A percentile compares a stretch with the other conserved stretches of the same genome.
Evolutionary conservation across 805 yeast species (phyloP).

Genomic region (Wickerhamomyces sydowiorum): DNA sequence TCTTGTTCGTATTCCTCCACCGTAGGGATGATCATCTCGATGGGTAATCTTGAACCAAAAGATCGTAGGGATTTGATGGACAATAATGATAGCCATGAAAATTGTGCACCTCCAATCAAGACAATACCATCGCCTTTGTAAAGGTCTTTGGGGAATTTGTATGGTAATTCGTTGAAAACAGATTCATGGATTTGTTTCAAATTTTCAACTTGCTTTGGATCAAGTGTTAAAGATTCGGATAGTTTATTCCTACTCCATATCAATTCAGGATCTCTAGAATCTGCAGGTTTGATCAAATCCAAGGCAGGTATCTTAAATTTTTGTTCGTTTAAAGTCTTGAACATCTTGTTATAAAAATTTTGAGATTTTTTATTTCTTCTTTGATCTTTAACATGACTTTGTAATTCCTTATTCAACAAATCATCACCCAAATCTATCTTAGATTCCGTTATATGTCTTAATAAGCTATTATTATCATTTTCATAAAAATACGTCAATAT

Average conservation of each 20-base stretch:
- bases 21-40: conserved; percentile 66
- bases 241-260: background rate
- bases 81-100: conserved; percentile 47
- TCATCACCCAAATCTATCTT: background rate
- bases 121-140: conserved; percentile 43
- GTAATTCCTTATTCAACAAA: background rate
- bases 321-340: conserved; percentile 8
- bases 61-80: conserved; percentile 43
- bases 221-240: background rate
- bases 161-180: background rate
- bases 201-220: background rate
- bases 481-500: background rate
- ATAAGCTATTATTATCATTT: background rate
- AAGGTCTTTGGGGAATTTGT: background rate
- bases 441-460: background rate
- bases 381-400: background rate
- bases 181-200: background rate
- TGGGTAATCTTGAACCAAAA: conserved; percentile 52
- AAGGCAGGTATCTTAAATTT: conserved; percentile 7
- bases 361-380: conserved; percentile 5
- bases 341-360: conserved; percentile 10
- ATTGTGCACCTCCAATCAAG: conserved; percentile 54
- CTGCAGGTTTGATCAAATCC: background rate
- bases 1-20: conserved; percentile 63
- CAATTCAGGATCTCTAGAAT: background rate